Evolutionary conservation across 2,329 filamentous ascomycete species (phyloP), one percentile per base, ranked within the genome.

Genomic region (Pseudocercospora fijiensis): DNA sequence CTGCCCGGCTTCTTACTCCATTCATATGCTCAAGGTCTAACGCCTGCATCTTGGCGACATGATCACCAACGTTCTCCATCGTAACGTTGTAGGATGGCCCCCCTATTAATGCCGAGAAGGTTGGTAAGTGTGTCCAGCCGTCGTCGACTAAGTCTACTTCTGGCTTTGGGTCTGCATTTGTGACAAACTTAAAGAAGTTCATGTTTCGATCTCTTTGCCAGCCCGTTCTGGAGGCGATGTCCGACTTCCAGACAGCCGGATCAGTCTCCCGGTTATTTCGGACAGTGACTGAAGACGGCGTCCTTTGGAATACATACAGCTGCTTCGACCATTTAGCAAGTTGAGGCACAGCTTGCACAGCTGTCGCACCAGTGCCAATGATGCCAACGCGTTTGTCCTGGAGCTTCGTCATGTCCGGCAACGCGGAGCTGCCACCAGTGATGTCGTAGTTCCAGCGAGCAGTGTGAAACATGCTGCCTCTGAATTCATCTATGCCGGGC

Each of bases 131-230:
- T 8, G 63, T 67, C 65, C 65, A 67, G 6, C 49, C 60, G 43
- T 69, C 67, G 22, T 76, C 65, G 2, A 86, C 79, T 37, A 85
- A 68, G 67, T 86, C 74, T 3, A 72, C 70, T 11, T 74, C 73
- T 2, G 78, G 75, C 61, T 74, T 68, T 1, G 70, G 66, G 6
- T 72, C 71, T 1, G 65, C 65, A 30, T 78, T 77, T 30, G 73
- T 75, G 24, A 83, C 62, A 55, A 76, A 72, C 2, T 63, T 69
- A 66, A 79, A 73, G 62, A 82, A 80, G 69, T 85, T 86, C 26
- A 64, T 10, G 63, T 76, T 75, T 18, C 84, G 79, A 49, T 78
- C 75, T 11, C 69, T 65, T 66, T 84, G 81, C 85, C 85, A 87
- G 4, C 84, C 84, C 1, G 72, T 69, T 13, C 72, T 66, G 3